phyloP scores from a whole-genome alignment of 1,139 yeast genomes.

The Saccharomyces hybrid region DNA sequence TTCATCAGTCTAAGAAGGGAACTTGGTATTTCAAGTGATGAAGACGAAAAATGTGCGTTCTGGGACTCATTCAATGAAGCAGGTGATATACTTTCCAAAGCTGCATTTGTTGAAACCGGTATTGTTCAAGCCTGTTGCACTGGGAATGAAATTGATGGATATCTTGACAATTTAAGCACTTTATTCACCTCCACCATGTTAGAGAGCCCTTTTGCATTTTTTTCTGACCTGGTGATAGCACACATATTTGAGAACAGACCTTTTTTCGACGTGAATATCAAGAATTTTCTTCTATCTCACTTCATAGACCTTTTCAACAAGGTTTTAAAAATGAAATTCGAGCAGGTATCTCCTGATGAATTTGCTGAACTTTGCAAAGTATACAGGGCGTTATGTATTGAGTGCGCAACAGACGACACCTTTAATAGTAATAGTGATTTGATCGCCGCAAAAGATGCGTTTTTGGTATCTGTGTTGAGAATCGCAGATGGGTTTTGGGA shows the following conservation, averaged over 20 bases:
- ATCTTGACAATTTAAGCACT: constrained; percentile 6
- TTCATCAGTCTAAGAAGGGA: constrained; percentile 23
- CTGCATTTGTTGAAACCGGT: constrained; percentile 12
- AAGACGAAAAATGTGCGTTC: constrained; percentile 25
- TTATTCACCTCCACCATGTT: constrained; percentile 4
- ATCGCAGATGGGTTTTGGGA: background rate
- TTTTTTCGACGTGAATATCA: constrained; percentile 2
- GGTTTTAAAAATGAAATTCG: constrained; percentile 9
- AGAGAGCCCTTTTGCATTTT: constrained; percentile 5
- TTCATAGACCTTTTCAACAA: constrained; percentile 13
- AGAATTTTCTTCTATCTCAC: constrained; percentile 5
- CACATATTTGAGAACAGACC: constrained; percentile 1
- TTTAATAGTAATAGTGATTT: background rate
- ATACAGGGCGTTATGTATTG: constrained; percentile 10
- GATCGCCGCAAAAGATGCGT: background rate
- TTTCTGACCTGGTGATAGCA: constrained; percentile 4
- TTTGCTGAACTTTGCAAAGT: constrained; percentile 15
- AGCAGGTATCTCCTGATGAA: constrained; percentile 15
- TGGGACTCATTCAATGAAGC: constrained; percentile 15
- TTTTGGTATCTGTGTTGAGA: background rate
- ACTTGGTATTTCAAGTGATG: constrained; percentile 24
- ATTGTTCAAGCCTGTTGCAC: background rate
- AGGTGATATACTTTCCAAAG: constrained; percentile 6
- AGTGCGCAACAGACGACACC: background rate
- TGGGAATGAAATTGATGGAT: background rate